phyloP scores from a whole-genome alignment of 495 filamentous ascomycete genomes.

The Neurospora hispaniola region DNA sequence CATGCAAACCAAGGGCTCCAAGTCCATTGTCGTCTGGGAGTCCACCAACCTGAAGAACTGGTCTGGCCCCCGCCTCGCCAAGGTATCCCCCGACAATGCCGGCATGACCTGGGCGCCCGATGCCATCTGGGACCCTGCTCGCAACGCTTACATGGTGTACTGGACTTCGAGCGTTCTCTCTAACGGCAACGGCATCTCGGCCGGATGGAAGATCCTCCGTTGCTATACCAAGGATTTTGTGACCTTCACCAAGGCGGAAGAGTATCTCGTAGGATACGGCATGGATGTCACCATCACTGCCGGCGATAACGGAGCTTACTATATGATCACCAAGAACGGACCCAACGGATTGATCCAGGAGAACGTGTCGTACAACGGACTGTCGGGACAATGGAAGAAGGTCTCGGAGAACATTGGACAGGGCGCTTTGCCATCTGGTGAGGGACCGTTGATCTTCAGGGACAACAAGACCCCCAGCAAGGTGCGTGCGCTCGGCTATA shows the following conservation, averaged over 20 bases:
- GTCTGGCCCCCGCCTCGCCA: not conserved
- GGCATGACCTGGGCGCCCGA: slow-evolving; percentile 4
- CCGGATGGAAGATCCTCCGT: not conserved
- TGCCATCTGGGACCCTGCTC: slow-evolving; percentile 2
- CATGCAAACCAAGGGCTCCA: slow-evolving; percentile 1
- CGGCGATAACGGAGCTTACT: not conserved
- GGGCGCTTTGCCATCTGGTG: not conserved
- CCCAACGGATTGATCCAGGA: slow-evolving; percentile 1
- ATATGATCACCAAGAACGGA: slow-evolving; percentile 4
- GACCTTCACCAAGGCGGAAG: not conserved
- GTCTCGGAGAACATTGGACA: slow-evolving; percentile 2
- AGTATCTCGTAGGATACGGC: not conserved
- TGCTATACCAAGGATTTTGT: not conserved
- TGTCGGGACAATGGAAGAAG: slow-evolving; percentile 1
- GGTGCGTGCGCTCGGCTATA: not conserved
- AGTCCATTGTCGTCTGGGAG: slow-evolving; percentile 2
- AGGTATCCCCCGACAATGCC: not conserved
- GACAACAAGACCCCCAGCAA: not conserved
- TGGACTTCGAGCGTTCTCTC: not conserved
- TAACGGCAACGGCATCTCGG: not conserved
- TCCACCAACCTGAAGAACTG: not conserved
- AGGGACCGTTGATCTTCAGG: slow-evolving; percentile 5
- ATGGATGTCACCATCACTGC: not conserved
- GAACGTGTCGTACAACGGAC: not conserved
- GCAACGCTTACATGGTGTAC: not conserved